Evolutionary conservation across 139 green algal genomes (phyloP).

Genomic region (Penium margaritaceum): DNA sequence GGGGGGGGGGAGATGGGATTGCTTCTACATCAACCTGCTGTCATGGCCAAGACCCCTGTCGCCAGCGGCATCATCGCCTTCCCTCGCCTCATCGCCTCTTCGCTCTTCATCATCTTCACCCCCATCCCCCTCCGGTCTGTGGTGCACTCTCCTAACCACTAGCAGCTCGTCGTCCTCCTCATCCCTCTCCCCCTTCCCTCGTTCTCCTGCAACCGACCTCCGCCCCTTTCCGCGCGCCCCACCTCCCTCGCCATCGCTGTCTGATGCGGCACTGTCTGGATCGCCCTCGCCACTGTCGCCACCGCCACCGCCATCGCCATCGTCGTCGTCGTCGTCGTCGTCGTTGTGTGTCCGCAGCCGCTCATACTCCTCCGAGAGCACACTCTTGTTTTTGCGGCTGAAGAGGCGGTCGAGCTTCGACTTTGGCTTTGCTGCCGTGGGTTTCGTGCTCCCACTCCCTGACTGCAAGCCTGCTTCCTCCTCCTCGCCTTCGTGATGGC

Average conservation of each 20-base stretch:
- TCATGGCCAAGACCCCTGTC: no score
- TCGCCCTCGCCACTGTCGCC: no score
- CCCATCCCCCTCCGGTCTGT: conserved; percentile 15
- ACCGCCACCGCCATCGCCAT: not conserved
- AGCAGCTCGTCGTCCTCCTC: conserved; percentile 31
- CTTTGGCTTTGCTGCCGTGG: conserved; percentile 33
- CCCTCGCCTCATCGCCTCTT: not conserved
- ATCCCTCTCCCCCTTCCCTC: conserved; percentile 18
- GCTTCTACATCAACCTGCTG: no score
- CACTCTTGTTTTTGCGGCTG: conserved; percentile 13
- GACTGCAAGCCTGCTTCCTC: not conserved
- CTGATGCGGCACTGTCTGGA: no score
- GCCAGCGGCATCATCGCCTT: no score
- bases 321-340: conserved; percentile 11
- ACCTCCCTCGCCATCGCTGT: no score
- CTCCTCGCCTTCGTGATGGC: conserved; percentile 7
- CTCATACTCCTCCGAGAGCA: conserved; percentile 22
- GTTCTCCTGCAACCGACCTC: not conserved
- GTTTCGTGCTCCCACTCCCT: conserved; percentile 7
- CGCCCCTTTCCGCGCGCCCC: not conserved
- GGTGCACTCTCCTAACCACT: conserved; percentile 19
- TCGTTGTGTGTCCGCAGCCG: conserved; percentile 27
- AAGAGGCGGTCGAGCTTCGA: conserved; percentile 40
- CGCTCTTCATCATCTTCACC: conserved; percentile 3
- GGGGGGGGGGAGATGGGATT: no score